These are phyloP conservation scores for Clohesyomyces aquaticus DNA, from an alignment of 495 filamentous ascomycete species.

Conservation along the genomic window DNA sequence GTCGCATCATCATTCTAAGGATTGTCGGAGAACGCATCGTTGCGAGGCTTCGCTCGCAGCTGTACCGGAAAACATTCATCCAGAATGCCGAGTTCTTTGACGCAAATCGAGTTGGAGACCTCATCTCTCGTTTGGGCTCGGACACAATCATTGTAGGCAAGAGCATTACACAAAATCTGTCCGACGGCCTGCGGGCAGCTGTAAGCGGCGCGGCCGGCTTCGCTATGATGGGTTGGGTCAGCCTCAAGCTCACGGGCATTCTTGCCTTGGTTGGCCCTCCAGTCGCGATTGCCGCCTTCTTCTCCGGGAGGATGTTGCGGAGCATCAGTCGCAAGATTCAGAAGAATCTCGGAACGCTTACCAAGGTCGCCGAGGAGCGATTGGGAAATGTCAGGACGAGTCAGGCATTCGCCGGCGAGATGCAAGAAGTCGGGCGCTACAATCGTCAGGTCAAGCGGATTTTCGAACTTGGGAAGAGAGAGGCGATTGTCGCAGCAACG, in stretches of 20 bases:
- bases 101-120: conserved; percentile 91
- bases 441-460: conserved; percentile 90
- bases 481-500: conserved; percentile 84
- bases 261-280: conserved; percentile 86
- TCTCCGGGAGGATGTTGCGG: conserved; percentile 85
- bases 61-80: conserved; percentile 86
- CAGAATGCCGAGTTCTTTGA: conserved; percentile 99
- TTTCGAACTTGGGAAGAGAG: conserved; percentile 80
- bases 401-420: conserved; percentile 92
- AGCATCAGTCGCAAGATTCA: conserved; percentile 90
- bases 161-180: conserved; percentile 96
- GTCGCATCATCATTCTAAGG: conserved; percentile 88
- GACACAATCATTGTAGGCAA: conserved; percentile 98
- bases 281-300: conserved; percentile 84
- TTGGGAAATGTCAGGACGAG: conserved; percentile 93
- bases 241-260: conserved; percentile 84
- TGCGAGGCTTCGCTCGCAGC: conserved; percentile 79
- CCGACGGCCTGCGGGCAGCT: conserved; percentile 84
- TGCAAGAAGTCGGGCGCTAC: conserved; percentile 85
- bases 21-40: conserved; percentile 96
- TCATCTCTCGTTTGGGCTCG: conserved; percentile 92
- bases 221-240: conserved; percentile 88
- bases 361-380: conserved; percentile 95
- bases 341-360: conserved; percentile 85
- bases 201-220: conserved; percentile 90